Evolutionary conservation across 2,329 filamentous ascomycete species (phyloP), one percentile per base, ranked within the genome.

Genomic region (Emmonsia crescens): DNA sequence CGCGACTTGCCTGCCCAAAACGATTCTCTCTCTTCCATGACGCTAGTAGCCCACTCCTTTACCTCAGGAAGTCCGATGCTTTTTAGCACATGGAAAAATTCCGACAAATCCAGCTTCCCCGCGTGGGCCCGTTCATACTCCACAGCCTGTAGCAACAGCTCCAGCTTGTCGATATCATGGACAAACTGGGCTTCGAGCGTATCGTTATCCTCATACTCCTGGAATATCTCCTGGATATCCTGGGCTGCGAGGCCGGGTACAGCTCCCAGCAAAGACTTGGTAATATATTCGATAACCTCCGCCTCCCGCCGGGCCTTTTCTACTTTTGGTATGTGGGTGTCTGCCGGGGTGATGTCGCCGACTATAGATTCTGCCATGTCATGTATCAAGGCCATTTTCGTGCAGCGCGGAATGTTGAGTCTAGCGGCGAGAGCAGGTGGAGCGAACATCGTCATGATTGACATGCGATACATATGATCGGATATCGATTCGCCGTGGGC

Each of bases 401-500:
- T 93, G 80, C 94, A 99, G 68, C 86, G 87, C 31, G 83, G 77
- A 46, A 96, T 82, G 72, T 97, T 88, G 70, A 97, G 80, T 46
- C 83, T 83, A 0, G 84, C 77, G 2, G 85, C 81, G 12, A 96
- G 83, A 1, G 87, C 77, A 0, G 89, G 82, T 1, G 94, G 93
- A 2, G 91, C 91, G 66, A 96, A 84, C 86, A 99, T 89, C 66
- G 90, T 91, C 75, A 99, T 91, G 68, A 99, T 84, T 57, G 92
- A 91, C 94, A 99, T 99, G 77, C 94, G 91, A 78, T 97, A 99
- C 94, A 99, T 99, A 82, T 99, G 94, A 78, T 99, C 94, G 60
- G 90, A 84, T 72, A 99, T 96, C 1, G 91, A 96, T 76, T 99
- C 94, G 73, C 90, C 89, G 62, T 67, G 66, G 61, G 74, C 67